A percentile compares a stretch with the other conserved stretches of the same genome.
These are phyloP conservation scores for Ustilago lituana DNA, from an alignment of 1,284 basidiomycete genomes.

Conservation along the genomic window DNA sequence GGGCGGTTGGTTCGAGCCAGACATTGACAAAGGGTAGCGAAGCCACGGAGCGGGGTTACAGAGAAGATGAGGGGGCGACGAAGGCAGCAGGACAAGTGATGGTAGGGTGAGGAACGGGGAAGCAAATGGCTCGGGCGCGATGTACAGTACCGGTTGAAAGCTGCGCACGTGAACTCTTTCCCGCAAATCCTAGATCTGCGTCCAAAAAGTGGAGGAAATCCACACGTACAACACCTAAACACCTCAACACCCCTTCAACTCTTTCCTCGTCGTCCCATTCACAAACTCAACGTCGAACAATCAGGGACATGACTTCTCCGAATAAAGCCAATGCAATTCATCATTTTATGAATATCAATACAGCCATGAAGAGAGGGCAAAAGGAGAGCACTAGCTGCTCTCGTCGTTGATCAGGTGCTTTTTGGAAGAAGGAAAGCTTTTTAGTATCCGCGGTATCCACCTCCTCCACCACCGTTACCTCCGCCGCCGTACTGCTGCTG, in stretches of 20 bases:
- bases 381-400: too few species aligned
- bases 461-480: constrained; percentile 9
- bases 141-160: background rate
- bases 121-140: too few species aligned
- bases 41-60: too few species aligned
- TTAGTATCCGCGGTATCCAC: constrained; percentile 19
- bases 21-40: too few species aligned
- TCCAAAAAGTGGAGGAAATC: constrained; percentile 7
- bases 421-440: too few species aligned
- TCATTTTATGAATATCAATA: background rate
- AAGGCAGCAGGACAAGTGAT: too few species aligned
- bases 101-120: too few species aligned
- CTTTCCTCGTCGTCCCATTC: background rate
- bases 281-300: too few species aligned
- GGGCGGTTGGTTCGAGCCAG: background rate
- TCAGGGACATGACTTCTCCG: too few species aligned
- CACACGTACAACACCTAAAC: background rate
- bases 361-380: background rate
- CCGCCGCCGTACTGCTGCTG: constrained; percentile 13
- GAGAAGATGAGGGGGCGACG: too few species aligned
- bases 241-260: background rate
- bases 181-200: too few species aligned
- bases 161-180: constrained; percentile 3
- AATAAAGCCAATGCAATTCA: constrained; percentile 1
- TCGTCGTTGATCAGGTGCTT: too few species aligned